Conservation (phyloP, 1,284 basidiomycete genomes). For the Naganishia liquefaciens region DNA sequence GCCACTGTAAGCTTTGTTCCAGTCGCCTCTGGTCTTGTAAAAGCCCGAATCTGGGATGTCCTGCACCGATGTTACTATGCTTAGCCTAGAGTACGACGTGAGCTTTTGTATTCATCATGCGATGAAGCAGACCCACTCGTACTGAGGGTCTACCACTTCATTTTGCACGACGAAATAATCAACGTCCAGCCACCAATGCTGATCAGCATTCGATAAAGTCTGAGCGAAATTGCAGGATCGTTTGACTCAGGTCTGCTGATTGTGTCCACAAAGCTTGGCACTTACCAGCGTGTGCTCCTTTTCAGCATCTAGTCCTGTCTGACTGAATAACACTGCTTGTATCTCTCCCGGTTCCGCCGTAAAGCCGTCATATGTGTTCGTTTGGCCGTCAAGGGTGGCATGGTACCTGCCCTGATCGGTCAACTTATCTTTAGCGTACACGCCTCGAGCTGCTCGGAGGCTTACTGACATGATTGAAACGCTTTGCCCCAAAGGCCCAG, state of each 20-base stretch:
- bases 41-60: background rate
- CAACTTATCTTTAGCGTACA: background rate
- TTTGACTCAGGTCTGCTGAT: background rate
- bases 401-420: background rate
- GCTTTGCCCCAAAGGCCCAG: conserved; percentile 21
- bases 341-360: background rate
- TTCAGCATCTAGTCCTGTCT: conserved; percentile 6
- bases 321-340: conserved; percentile 19
- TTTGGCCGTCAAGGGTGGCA: conserved; percentile 3
- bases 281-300: conserved; percentile 12
- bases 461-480: conserved; percentile 6
- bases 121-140: conserved; percentile 5
- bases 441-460: background rate
- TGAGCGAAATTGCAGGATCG: too few species aligned
- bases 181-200: conserved; percentile 9
- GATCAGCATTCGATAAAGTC: conserved; percentile 7
- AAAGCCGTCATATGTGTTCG: background rate
- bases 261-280: too few species aligned
- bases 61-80: background rate
- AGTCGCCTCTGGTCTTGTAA: background rate
- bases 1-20: conserved; percentile 1
- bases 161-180: conserved; percentile 16
- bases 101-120: background rate
- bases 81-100: background rate
- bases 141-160: background rate